These are phyloP conservation scores for Silene coronaria DNA, from an alignment of 179 eudicot species.

Conservation along the genomic window DNA sequence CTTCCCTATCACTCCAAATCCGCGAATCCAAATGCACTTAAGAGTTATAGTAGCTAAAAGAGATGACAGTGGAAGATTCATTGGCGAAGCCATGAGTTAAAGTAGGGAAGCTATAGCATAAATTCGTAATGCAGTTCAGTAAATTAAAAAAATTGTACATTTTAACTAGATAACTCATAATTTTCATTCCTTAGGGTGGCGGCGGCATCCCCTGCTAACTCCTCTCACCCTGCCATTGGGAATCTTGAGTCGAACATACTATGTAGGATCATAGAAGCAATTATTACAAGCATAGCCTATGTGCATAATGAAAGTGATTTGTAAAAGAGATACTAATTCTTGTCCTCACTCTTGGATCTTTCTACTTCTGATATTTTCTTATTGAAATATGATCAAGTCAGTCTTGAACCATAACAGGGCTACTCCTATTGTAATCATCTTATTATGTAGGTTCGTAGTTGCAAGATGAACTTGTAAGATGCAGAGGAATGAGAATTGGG, in stretches of 20 bases:
- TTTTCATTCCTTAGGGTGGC: too few relatives aligned
- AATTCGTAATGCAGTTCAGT: too few relatives aligned
- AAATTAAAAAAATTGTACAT: too few relatives aligned
- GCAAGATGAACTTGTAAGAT: constrained; percentile 1
- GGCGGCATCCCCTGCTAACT: too few relatives aligned
- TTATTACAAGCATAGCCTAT: not conserved
- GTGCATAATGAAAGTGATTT: not conserved
- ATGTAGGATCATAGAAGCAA: not conserved
- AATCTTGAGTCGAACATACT: not conserved
- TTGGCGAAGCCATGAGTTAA: too few relatives aligned
- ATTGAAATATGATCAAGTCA: not conserved
- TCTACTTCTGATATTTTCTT: not conserved
- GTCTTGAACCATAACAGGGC: not conserved
- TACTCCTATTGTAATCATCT: not conserved
- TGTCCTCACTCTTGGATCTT: not conserved
- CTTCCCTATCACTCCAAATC: too few relatives aligned
- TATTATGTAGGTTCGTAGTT: not conserved
- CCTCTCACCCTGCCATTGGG: too few relatives aligned
- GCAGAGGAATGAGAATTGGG: not conserved
- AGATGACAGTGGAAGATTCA: not conserved
- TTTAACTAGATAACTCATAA: too few relatives aligned
- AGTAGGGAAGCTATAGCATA: too few relatives aligned
- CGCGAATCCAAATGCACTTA: too few relatives aligned
- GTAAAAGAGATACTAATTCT: not conserved
- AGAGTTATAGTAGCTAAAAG: not conserved